Evolutionary conservation across 352 stramenopile genomes (phyloP).

Genomic region (Phytophthora parvispora): DNA sequence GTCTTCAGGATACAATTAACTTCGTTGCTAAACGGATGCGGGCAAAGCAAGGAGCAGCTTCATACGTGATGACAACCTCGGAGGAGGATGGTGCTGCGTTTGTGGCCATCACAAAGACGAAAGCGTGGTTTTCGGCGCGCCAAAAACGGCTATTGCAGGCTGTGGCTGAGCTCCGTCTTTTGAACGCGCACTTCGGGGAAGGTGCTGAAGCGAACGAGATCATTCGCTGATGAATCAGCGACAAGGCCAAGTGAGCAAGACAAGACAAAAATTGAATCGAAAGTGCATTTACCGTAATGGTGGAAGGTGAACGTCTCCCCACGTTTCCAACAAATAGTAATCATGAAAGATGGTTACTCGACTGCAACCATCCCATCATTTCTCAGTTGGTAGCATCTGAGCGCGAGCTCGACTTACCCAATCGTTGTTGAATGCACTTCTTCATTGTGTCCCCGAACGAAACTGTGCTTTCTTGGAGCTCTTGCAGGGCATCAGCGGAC

Average conservation of each 20-base stretch:
- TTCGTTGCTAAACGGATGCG: constrained; percentile 9
- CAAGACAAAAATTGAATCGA: too few species aligned
- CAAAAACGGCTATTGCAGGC: not conserved
- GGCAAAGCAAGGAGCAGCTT: not conserved
- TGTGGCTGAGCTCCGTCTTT: not conserved
- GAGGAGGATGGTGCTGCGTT: not conserved
- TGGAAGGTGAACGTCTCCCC: too few species aligned
- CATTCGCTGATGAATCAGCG: too few species aligned
- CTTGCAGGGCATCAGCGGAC: constrained; percentile 10
- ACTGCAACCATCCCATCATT: too few species aligned
- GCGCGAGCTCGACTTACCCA: constrained; percentile 18
- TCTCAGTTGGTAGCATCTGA: too few species aligned
- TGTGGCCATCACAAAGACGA: constrained; percentile 13
- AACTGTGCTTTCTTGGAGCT: constrained; percentile 30
- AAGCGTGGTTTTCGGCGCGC: not conserved
- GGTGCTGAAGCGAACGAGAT: not conserved
- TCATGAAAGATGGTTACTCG: too few species aligned
- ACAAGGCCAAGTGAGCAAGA: too few species aligned
- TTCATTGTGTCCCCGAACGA: constrained; percentile 36
- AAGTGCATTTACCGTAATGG: too few species aligned
- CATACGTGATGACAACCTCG: not conserved
- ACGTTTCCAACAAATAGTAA: too few species aligned
- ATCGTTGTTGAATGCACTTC: constrained; percentile 29
- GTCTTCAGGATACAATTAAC: not conserved
- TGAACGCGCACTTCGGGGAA: not conserved